Evolutionary conservation across 306 rosid species (phyloP).

Genomic region (Casuarina glauca): DNA sequence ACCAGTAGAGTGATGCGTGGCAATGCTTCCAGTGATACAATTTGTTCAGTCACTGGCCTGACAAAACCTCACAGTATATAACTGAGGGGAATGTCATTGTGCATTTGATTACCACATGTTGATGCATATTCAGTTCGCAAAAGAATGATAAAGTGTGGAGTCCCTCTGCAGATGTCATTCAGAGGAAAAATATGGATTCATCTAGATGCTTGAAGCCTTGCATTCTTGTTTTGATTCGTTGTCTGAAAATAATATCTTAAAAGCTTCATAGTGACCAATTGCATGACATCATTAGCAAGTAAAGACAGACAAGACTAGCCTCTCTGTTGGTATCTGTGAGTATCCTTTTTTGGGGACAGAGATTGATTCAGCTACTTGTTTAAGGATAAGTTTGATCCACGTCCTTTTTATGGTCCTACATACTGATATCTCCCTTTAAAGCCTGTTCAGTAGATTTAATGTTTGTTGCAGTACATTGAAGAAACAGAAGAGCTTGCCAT

Average conservation of each 20-base stretch:
- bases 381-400: neutral
- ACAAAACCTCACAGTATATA: neutral
- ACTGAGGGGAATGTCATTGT: neutral
- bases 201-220: neutral
- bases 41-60: slow-evolving; percentile 15
- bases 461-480: slow-evolving; percentile 79
- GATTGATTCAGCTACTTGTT: neutral
- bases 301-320: neutral
- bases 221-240: slow-evolving; percentile 10
- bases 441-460: slow-evolving; percentile 20
- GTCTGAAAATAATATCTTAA: neutral
- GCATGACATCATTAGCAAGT: slow-evolving; percentile 8
- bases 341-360: neutral
- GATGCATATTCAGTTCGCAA: neutral
- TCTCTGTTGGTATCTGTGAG: neutral
- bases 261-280: neutral
- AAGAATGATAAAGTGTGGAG: neutral
- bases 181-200: neutral
- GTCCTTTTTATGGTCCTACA: slow-evolving; percentile 1
- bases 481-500: slow-evolving; percentile 90
- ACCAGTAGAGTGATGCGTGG: slow-evolving; percentile 4
- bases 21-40: neutral
- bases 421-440: slow-evolving; percentile 4
- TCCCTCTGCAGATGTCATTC: slow-evolving; percentile 1
- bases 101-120: neutral